Base-by-base conservation (phyloP, 352 stramenopile species). In the Phytophthora parvispora region DNA sequence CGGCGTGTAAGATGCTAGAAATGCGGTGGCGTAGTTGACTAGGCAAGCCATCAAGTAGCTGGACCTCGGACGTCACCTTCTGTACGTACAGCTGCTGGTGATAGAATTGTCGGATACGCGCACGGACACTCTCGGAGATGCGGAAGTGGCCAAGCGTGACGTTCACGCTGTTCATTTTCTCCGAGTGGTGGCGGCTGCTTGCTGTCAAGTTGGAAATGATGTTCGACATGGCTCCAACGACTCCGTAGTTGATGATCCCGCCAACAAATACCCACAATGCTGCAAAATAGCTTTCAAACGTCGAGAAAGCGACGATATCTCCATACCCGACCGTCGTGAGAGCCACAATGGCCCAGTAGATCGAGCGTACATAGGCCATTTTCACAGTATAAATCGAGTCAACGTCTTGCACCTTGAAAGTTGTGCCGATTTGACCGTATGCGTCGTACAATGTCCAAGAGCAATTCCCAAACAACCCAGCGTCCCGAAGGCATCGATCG, bases 301-400 rank as follows among this genome's bases (percentile, higher is more conserved):
- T 93, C 10, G 85, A 90, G 31, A 91, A 95, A 1, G 87, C 86
- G 0, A 93, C 84, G 8, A 93, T 93, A 36, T 92, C 84, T 2
- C 87, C 87, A 9, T 93, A 93, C 0, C 87, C 87, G n/a, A 95
- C 82, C 0, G 83, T 91, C 28, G 85, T 93, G 16, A 95, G 72
- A 24, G 81, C 76, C 31, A 93, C 85, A 40, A 93, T 89, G 1
- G 84, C 71, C 87, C 87, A 95, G 55, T 93, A 93, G 9, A 95
- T 79, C 0, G 87, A 91, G 0, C 87, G 78, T 7, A 91, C 27
- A 47, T 94, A 94, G 42, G 85, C 83, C 51, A 93, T 87, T 48
- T 81, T 83, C 6, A 63, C 66, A 3, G 75, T 83, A 45, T 94
- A 94, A 6, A 71, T 75, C 0, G 76, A 85, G 0, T 38, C 25